Evolutionary conservation across 805 yeast genomes (phyloP).

Genomic region (Hanseniaspora mollemarum): DNA sequence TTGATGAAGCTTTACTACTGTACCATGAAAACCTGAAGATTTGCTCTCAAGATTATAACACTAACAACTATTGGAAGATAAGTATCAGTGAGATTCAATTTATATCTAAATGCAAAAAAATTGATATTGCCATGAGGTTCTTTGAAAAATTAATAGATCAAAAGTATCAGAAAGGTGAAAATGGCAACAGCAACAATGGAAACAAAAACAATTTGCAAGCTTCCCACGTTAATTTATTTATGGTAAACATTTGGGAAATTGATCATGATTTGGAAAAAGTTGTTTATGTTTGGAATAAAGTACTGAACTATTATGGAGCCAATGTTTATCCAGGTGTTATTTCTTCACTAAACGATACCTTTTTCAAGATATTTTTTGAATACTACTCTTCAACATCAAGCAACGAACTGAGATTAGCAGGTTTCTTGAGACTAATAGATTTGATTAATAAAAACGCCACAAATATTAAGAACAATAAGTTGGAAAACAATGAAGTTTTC

Average conservation of each 20-base stretch:
- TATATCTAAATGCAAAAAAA: slow-evolving; percentile 65
- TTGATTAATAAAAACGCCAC: slow-evolving; percentile 37
- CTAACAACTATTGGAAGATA: slow-evolving; percentile 40
- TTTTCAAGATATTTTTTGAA: slow-evolving; percentile 57
- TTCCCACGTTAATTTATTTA: slow-evolving; percentile 54
- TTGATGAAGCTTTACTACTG: slow-evolving; percentile 50
- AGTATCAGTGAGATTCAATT: slow-evolving; percentile 67
- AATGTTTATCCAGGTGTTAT: slow-evolving; percentile 58
- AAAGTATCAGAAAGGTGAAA: slow-evolving; percentile 42
- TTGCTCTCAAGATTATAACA: slow-evolving; percentile 39
- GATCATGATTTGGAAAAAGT: slow-evolving; percentile 49
- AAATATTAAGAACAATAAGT: slow-evolving; percentile 42
- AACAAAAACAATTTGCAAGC: slow-evolving; percentile 61
- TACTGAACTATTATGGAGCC: slow-evolving; percentile 47
- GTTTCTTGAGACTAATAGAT: slow-evolving; percentile 39
- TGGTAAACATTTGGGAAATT: slow-evolving; percentile 48
- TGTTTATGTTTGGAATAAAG: slow-evolving; percentile 50
- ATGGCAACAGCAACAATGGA: neutral
- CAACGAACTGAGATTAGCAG: slow-evolving; percentile 37
- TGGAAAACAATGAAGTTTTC: slow-evolving; percentile 65
- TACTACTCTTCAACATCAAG: slow-evolving; percentile 29
- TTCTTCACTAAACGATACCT: slow-evolving; percentile 57
- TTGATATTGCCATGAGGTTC: slow-evolving; percentile 58
- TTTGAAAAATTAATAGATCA: slow-evolving; percentile 59
- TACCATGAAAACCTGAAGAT: slow-evolving; percentile 40